Conservation (phyloP, 1,139 yeast genomes). For the Protomyces macrosporus region DNA sequence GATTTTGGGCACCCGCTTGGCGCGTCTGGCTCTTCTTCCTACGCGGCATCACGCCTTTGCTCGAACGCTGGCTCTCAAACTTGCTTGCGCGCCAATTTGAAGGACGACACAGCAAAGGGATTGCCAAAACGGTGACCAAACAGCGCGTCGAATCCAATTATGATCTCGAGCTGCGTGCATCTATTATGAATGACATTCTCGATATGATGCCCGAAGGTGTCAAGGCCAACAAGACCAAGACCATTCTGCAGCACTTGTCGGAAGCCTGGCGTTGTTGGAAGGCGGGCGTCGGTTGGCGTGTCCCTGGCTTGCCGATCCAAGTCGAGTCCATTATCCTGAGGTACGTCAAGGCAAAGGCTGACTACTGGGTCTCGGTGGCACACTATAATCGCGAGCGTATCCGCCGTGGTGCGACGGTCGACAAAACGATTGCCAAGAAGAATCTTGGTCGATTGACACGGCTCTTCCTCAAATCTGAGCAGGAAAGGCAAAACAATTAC, state of each 20-base stretch:
- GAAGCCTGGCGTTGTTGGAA: slow-evolving; percentile 99
- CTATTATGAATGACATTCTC: slow-evolving; percentile 89
- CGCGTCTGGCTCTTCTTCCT: slow-evolving; percentile 89
- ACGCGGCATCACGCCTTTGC: slow-evolving; percentile 85
- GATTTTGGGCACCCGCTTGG: slow-evolving; percentile 99
- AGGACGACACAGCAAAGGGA: slow-evolving; percentile 87
- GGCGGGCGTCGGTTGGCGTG: slow-evolving; percentile 97
- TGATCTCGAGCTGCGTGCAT: slow-evolving; percentile 86
- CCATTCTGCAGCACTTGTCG: slow-evolving; percentile 85
- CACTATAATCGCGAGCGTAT: slow-evolving; percentile 88
- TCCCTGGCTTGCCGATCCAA: slow-evolving; percentile 92
- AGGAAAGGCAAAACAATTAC: slow-evolving; percentile 74
- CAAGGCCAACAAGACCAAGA: slow-evolving; percentile 77
- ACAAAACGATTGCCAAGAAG: slow-evolving; percentile 88
- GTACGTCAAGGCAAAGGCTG: slow-evolving; percentile 91
- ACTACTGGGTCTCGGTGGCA: slow-evolving; percentile 93
- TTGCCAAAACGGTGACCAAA: slow-evolving; percentile 88
- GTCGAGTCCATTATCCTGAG: slow-evolving; percentile 79
- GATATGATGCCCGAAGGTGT: slow-evolving; percentile 97
- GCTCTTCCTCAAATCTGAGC: slow-evolving; percentile 88
- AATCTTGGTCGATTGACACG: slow-evolving; percentile 87
- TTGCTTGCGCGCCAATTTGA: slow-evolving; percentile 88
- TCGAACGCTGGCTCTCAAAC: slow-evolving; percentile 94
- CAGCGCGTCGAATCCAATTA: slow-evolving; percentile 93
- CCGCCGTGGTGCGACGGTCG: slow-evolving; percentile 81